Evolutionary conservation across 169 alveolate genomes (phyloP).

Genomic region (Perkinsus chesapeaki): DNA sequence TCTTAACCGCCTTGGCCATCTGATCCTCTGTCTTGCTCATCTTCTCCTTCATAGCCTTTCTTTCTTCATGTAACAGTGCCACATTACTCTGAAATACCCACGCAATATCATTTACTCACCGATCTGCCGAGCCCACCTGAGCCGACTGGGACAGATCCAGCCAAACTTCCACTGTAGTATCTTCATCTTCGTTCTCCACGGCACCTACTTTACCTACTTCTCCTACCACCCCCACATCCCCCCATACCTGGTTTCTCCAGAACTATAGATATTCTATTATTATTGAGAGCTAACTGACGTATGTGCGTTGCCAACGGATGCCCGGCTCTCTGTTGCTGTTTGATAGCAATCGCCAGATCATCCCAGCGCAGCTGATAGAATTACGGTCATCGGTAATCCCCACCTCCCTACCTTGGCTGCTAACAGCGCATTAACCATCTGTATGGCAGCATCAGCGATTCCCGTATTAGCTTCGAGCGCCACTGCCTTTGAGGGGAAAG

Average conservation of each 20-base stretch:
- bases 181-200: neutral
- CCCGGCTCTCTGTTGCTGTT: neutral
- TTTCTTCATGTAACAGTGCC: constrained; percentile 63
- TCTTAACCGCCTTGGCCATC: constrained; percentile 72
- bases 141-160: neutral
- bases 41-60: constrained; percentile 70
- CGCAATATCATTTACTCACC: too few species aligned
- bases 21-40: constrained; percentile 74
- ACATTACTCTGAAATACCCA: constrained; percentile 40
- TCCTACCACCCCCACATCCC: neutral
- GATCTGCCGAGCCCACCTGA: neutral
- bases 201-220: neutral
- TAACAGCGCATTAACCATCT: neutral
- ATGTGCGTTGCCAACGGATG: neutral
- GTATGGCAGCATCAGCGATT: neutral
- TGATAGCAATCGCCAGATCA: neutral
- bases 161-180: neutral
- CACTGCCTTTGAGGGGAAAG: neutral
- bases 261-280: neutral
- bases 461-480: neutral
- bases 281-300: neutral
- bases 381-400: neutral
- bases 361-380: neutral
- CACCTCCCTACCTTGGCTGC: neutral
- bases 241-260: neutral